phyloP scores from a whole-genome alignment of 1,139 yeast species.

The Kodamaea fungicola region DNA sequence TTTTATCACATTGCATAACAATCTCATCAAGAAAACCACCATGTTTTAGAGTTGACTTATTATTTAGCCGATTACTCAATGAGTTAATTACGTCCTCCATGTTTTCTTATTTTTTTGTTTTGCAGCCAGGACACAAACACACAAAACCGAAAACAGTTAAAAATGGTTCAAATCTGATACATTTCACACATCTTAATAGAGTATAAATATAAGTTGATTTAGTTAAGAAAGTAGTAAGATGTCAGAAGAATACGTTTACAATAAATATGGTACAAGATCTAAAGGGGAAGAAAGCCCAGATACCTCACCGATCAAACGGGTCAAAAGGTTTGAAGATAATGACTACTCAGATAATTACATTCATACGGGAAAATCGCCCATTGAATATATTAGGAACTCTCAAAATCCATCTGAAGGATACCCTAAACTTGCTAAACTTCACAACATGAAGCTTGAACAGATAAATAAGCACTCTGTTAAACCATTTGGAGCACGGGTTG shows the following conservation, averaged over 20 bases:
- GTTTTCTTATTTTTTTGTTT: no score
- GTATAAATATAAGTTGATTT: neutral
- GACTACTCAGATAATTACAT: slow-evolving; percentile 73
- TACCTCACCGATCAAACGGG: slow-evolving; percentile 1
- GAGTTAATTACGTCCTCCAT: no score
- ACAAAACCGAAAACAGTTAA: no score
- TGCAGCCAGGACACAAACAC: no score
- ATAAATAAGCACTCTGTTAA: slow-evolving; percentile 45
- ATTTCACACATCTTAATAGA: neutral
- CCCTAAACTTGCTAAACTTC: slow-evolving; percentile 71
- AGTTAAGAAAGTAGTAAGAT: neutral
- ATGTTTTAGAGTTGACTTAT: no score
- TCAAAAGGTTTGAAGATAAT: slow-evolving; percentile 30
- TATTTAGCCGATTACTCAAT: no score
- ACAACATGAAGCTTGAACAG: slow-evolving; percentile 57
- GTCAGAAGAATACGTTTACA: slow-evolving; percentile 2
- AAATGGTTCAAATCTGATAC: no score
- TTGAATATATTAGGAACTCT: slow-evolving; percentile 60
- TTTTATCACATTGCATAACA: no score
- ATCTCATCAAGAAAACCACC: no score
- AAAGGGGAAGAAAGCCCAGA: neutral
- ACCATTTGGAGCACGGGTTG: slow-evolving; percentile 64
- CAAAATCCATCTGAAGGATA: slow-evolving; percentile 73
- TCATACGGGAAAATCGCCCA: slow-evolving; percentile 58
- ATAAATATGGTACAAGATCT: slow-evolving; percentile 2